Conservation (phyloP, 305 asterid genomes). For the Rubia peregrina region DNA sequence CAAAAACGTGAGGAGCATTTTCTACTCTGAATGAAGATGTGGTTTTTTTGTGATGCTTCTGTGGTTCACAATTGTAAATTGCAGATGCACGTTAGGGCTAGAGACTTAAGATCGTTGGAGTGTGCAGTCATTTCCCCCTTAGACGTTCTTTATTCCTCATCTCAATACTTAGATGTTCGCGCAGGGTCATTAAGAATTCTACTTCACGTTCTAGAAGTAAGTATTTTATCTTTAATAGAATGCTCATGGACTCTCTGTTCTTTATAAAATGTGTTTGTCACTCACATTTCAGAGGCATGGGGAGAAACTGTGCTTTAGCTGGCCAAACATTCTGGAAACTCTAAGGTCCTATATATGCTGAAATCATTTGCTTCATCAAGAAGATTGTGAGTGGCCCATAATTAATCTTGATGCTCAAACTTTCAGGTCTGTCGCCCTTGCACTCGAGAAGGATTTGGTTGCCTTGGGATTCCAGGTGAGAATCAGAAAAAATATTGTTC, state of each 20-base stretch:
- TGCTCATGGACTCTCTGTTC: neutral
- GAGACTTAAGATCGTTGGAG: conserved; percentile 69
- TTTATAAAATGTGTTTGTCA: conserved; percentile 16
- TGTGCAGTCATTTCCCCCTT: conserved; percentile 83
- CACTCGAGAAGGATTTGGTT: conserved; percentile 84
- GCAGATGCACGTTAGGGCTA: conserved; percentile 37
- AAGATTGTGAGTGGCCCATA: neutral
- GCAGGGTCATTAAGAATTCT: conserved; percentile 86
- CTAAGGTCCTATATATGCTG: conserved; percentile 46
- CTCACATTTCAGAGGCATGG: conserved; percentile 79
- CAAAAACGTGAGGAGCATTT: conserved; percentile 43
- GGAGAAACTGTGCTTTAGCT: conserved; percentile 83
- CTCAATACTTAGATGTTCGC: conserved; percentile 68
- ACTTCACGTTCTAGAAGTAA: conserved; percentile 90
- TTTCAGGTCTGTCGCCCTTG: conserved; percentile 74
- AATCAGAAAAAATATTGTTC: conserved; percentile 2
- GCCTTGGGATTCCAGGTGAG: conserved; percentile 97
- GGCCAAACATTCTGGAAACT: conserved; percentile 82
- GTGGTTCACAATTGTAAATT: conserved; percentile 20
- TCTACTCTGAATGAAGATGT: conserved; percentile 18
- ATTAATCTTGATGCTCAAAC: conserved; percentile 14
- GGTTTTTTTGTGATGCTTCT: neutral
- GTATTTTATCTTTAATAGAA: conserved; percentile 7
- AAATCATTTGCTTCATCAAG: conserved; percentile 3
- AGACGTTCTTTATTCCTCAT: conserved; percentile 61